A percentile compares a stretch with the other conserved stretches of the same genome.
Evolutionary conservation across 805 yeast genomes (phyloP).

Genomic region (Saccharomyces paradoxus): DNA sequence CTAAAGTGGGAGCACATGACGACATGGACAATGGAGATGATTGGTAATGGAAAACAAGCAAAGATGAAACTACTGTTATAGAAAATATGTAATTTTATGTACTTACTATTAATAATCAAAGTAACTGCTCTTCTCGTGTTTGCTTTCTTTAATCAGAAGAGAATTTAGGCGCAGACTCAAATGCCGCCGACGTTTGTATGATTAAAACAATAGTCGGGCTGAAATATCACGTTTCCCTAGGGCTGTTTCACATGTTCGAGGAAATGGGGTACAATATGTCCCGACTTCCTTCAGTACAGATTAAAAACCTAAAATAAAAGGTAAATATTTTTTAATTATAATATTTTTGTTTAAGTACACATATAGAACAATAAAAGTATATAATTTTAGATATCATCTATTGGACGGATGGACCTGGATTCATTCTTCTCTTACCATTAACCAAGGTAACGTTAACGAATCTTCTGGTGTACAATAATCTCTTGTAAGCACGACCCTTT

Average conservation of each 20-base stretch:
- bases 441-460: conserved; percentile 95
- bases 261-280: background rate
- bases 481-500: conserved; percentile 99
- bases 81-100: background rate
- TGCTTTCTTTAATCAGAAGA: background rate
- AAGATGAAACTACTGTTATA: background rate
- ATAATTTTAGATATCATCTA: background rate
- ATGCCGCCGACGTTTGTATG: background rate
- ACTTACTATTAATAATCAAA: background rate
- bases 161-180: background rate
- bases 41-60: conserved; percentile 37
- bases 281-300: background rate
- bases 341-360: background rate
- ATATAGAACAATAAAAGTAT: background rate
- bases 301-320: background rate
- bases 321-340: too few relatives aligned
- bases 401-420: conserved; percentile 52
- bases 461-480: conserved; percentile 97
- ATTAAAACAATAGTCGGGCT: background rate
- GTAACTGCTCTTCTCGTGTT: background rate
- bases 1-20: conserved; percentile 82
- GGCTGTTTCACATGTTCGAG: background rate
- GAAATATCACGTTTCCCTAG: too few relatives aligned
- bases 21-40: conserved; percentile 81
- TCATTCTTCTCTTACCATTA: conserved; percentile 95